phyloP scores from a whole-genome alignment of 306 rosid species.

The Quercus wislizeni region DNA sequence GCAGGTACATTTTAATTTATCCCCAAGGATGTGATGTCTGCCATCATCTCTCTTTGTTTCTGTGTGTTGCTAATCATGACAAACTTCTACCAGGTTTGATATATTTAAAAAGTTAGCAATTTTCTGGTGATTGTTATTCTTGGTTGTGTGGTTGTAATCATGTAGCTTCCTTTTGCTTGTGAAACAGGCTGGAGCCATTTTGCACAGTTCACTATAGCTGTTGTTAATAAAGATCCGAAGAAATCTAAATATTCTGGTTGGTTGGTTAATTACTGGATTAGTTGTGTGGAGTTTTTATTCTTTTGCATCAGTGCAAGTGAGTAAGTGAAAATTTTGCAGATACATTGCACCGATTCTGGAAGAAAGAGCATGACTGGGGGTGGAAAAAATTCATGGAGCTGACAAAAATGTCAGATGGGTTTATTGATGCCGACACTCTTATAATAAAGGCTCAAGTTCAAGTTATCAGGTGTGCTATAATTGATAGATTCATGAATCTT shows the following conservation, averaged over 20 bases:
- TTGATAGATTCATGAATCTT: not conserved
- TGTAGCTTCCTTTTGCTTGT: conserved; percentile 9
- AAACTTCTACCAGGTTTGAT: conserved; percentile 93
- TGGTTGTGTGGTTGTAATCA: conserved; percentile 11
- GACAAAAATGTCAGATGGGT: conserved; percentile 92
- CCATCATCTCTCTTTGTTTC: conserved; percentile 97
- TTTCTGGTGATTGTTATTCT: conserved; percentile 16
- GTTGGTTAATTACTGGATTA: conserved; percentile 31
- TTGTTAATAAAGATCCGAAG: conserved; percentile 92
- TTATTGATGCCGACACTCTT: conserved; percentile 87
- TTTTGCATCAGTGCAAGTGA: conserved; percentile 12
- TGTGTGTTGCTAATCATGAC: conserved; percentile 97
- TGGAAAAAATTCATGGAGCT: conserved; percentile 99
- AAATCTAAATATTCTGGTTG: conserved; percentile 94
- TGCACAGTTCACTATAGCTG: conserved; percentile 96
- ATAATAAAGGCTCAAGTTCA: conserved; percentile 99
- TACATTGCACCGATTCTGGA: conserved; percentile 98
- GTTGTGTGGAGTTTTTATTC: conserved; percentile 17
- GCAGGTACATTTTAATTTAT: conserved; percentile 96
- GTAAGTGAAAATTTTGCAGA: conserved; percentile 47
- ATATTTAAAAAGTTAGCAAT: conserved; percentile 1
- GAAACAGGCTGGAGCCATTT: conserved; percentile 93
- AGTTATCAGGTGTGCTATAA: conserved; percentile 79
- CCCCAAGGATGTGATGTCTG: conserved; percentile 98
- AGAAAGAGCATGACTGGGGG: conserved; percentile 99